Base-by-base conservation (phyloP, 164 flowering plant genomes). In the Cinnamomum micranthum region DNA sequence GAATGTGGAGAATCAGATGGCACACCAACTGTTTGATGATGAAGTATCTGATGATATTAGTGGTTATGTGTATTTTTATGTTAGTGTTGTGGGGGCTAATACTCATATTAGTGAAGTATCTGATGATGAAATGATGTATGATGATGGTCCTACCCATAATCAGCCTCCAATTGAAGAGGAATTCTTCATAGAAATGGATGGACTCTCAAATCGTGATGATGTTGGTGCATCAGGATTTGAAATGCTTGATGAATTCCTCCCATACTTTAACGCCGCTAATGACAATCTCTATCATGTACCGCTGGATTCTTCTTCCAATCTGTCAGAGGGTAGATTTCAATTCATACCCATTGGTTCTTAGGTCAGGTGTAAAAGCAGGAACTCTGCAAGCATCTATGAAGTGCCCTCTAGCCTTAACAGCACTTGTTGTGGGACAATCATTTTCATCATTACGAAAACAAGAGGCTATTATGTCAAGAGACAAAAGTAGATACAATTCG, bases 1-100 rank as follows among this genome's bases (percentile, higher is more conserved):
- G 75, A 88, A 83, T 81, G 88, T 88, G 4, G 88, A 86, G 71
- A 35, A 6, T 83, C 83, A 33, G 86, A 87, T 70, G 89, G 89
- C 24, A 85, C 87, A 3, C 90, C 90, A 14, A 83, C 86, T 35
- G 31, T 84, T 65, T 65, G 67, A 77, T 27, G n/a, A n/a, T n/a
- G n/a, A n/a, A n/a, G n/a, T n/a, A n/a, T n/a, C n/a, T n/a, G n/a
- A n/a, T n/a, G n/a, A n/a, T n/a, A n/a, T n/a, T n/a, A 31, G 33
- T 31, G 33, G 33, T 31, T 31, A 31, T 31, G 33, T 31, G 33
- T 31, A 31, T 31, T 31, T 31, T 31, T 31, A 81, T 62, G 65
- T 70, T 65, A 73, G 79, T 80, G 72, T 79, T 31, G 81, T n/a
- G n/a, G n/a, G 78, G 31, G 69, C 13, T 67, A 41, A 27, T 31